Evolutionary conservation across 345 rosid genomes (phyloP).

Genomic region (Excoecaria cochinchinensis): DNA sequence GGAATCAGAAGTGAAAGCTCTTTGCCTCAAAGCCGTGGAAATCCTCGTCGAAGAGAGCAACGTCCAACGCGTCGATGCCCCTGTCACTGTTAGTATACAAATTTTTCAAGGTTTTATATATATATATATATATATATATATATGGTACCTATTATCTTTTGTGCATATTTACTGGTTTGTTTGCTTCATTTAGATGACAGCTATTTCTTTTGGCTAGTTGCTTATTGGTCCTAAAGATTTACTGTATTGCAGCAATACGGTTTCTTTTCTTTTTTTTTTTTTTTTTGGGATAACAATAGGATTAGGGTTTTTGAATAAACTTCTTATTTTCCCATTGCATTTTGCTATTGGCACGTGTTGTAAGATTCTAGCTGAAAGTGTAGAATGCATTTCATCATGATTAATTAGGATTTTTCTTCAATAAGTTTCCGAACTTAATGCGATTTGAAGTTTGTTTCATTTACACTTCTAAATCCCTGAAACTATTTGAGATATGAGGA

Average conservation of each 20-base stretch:
- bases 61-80: constrained; percentile 96
- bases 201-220: not conserved
- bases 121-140: too few relatives aligned
- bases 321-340: not conserved
- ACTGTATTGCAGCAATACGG: not conserved
- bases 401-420: not conserved
- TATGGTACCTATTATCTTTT: not conserved
- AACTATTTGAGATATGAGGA: not conserved
- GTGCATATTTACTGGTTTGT: not conserved
- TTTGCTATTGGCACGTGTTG: not conserved
- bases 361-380: not conserved
- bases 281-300: not conserved
- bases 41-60: constrained; percentile 97
- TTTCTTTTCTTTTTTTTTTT: too few relatives aligned
- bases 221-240: not conserved
- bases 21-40: constrained; percentile 95
- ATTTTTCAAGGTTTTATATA: not conserved
- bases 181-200: not conserved
- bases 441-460: not conserved
- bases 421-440: not conserved
- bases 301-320: not conserved
- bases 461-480: not conserved
- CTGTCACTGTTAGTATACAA: constrained; percentile 63
- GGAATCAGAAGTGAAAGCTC: constrained; percentile 94
- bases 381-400: not conserved